These are phyloP conservation scores for Russula foetens DNA, from an alignment of 768 basidiomycete species.

Conservation along the genomic window DNA sequence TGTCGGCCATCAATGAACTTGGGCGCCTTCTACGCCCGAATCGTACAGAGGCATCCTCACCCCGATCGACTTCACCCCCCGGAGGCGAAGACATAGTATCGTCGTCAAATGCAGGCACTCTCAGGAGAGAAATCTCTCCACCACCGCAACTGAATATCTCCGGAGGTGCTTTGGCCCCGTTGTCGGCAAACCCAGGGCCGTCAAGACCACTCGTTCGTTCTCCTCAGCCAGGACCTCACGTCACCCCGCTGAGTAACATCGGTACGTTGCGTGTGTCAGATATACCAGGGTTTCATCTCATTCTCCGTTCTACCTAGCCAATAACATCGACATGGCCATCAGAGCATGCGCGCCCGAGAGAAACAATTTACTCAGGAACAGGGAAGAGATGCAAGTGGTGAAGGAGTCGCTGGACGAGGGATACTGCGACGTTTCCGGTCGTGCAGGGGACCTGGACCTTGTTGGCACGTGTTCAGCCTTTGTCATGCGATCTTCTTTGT, in stretches of 20 bases:
- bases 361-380: constrained; percentile 50
- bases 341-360: constrained; percentile 70
- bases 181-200: constrained; percentile 3
- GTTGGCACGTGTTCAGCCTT: constrained; percentile 40
- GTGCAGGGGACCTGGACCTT: constrained; percentile 47
- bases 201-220: constrained; percentile 9
- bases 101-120: background rate
- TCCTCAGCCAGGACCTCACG: constrained; percentile 18
- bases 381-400: constrained; percentile 60
- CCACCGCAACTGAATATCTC: background rate
- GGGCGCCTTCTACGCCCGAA: constrained; percentile 8
- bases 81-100: background rate
- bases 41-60: background rate
- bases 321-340: constrained; percentile 40
- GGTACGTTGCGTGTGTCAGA: constrained; percentile 23
- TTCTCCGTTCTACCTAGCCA: constrained; percentile 6
- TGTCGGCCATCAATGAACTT: constrained; percentile 5
- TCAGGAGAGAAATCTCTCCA: background rate
- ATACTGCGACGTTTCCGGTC: constrained; percentile 73
- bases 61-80: background rate
- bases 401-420: constrained; percentile 72
- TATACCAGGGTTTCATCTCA: background rate
- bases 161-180: background rate
- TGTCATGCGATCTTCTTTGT: background rate
- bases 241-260: constrained; percentile 39